Base-by-base conservation (phyloP, 2,329 filamentous ascomycete genomes). In the Fusarium humuli region DNA sequence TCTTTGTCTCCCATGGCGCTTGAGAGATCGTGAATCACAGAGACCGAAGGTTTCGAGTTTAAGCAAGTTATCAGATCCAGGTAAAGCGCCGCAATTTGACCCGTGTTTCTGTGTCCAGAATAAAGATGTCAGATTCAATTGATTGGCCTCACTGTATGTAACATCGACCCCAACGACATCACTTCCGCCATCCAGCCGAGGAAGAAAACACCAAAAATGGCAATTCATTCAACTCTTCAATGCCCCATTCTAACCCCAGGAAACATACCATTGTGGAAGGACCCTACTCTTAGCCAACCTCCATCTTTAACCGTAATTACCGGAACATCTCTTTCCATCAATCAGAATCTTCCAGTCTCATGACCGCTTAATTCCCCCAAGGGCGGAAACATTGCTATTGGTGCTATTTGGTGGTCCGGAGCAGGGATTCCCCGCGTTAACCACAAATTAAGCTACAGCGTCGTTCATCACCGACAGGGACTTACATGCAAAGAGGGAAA, bases 381-480 rank as follows among this genome's bases (percentile, higher is more conserved):
- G 9, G 18, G 12, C 12, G 16, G 2, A 20, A n/a, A 42, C 23
- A 29, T 9, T 53, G 32, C 50, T 9, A 73, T 73, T 73, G 71
- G 71, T 73, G 71, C 67, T 64, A 70, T 61, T 72, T 58, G 42
- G 23, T 59, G 30, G 48, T 20, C 20, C 69, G 57, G 58, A 41
- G 23, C 42, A 49, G 34, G 64, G 71, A 52, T 72, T 72, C 71
- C 65, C 68, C 71, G 70, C 70, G 47, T 56, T 23, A 14, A 49
- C 27, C 37, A 37, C 34, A 16, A 52, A 30, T 27, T 22, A 45
- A 57, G 30, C 46, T 55, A 53, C 20, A 52, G 46, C 30, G 42
- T 25, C 20, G 22, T 23, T 22, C 20, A 44, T 44, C 41, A 44
- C 23, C 29, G 22, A 22, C 18, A 54, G 40, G 57, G 53, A 47